Evolutionary conservation across 129 eudicot genomes (phyloP).

Genomic region (Ambrosia trifida): DNA sequence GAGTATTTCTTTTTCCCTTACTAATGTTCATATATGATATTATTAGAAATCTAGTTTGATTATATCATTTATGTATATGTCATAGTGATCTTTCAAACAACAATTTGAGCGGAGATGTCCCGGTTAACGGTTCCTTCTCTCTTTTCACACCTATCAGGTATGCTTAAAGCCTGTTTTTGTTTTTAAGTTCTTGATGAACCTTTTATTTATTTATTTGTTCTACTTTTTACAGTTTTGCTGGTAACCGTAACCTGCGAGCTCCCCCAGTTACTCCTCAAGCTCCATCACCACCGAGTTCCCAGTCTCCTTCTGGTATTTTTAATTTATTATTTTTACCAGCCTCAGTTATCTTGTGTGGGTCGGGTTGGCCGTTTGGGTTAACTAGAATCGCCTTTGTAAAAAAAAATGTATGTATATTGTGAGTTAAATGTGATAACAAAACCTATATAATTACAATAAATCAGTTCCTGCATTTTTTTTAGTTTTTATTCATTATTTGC

Average conservation of each 20-base stretch:
- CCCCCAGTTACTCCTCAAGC: slow-evolving; percentile 76
- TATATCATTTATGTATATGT: slow-evolving; percentile 4
- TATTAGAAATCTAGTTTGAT: slow-evolving; percentile 1
- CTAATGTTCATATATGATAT: neutral
- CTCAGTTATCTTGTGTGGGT: neutral
- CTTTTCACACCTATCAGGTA: slow-evolving; percentile 89
- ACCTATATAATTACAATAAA: neutral
- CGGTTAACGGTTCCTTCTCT: slow-evolving; percentile 76
- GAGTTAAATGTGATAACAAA: neutral
- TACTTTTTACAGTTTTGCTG: slow-evolving; percentile 60
- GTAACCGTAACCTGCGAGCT: slow-evolving; percentile 41
- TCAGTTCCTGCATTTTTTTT: neutral
- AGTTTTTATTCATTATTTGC: neutral
- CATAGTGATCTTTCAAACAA: slow-evolving; percentile 86
- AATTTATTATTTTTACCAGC: neutral
- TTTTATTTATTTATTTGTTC: neutral
- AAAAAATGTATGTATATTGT: too few relatives aligned
- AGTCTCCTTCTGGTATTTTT: slow-evolving; percentile 52
- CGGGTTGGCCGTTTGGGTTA: neutral
- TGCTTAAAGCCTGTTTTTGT: neutral
- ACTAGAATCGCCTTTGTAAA: neutral
- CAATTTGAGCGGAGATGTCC: slow-evolving; percentile 55
- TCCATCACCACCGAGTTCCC: slow-evolving; percentile 51
- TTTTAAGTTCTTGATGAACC: slow-evolving; percentile 18
- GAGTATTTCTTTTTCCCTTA: slow-evolving; percentile 35